phyloP scores from a whole-genome alignment of 2,329 filamentous ascomycete genomes.

The Cryphonectria radicalis region DNA sequence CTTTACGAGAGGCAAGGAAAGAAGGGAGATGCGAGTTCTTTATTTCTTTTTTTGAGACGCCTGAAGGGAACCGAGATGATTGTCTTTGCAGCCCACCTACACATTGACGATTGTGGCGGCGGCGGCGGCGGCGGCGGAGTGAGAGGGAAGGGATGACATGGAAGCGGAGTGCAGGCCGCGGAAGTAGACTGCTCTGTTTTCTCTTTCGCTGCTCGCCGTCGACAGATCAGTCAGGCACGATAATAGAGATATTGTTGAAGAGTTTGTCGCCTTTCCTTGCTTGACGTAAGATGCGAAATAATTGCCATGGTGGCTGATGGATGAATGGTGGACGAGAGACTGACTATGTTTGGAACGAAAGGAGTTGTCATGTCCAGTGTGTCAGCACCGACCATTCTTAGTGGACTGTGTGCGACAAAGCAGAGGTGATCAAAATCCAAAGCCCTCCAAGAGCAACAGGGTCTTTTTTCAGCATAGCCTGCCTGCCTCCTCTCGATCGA shows the following conservation, averaged over 20 bases:
- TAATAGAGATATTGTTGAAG: constrained; percentile 15
- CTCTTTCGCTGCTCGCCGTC: constrained; percentile 6
- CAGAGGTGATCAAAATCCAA: background rate
- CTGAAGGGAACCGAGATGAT: background rate
- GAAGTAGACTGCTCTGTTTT: constrained; percentile 17
- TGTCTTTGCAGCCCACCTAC: background rate
- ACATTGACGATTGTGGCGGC: background rate
- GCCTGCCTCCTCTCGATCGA: background rate
- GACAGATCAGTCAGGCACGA: constrained; percentile 8
- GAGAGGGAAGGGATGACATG: constrained; percentile 11
- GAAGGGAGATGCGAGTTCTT: background rate
- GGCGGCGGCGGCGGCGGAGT: background rate
- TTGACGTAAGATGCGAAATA: background rate
- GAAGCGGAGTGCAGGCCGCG: constrained; percentile 31
- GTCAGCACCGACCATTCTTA: background rate
- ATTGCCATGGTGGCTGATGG: background rate
- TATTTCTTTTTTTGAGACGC: background rate
- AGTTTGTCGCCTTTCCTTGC: background rate
- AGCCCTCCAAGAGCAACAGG: too few relatives aligned
- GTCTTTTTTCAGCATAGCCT: background rate
- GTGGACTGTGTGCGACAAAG: background rate
- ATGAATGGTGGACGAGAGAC: background rate
- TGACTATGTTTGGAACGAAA: background rate
- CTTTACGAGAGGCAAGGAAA: background rate
- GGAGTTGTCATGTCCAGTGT: background rate